Conservation (phyloP, 2,329 filamentous ascomycete species). For the Akanthomyces muscarius region DNA sequence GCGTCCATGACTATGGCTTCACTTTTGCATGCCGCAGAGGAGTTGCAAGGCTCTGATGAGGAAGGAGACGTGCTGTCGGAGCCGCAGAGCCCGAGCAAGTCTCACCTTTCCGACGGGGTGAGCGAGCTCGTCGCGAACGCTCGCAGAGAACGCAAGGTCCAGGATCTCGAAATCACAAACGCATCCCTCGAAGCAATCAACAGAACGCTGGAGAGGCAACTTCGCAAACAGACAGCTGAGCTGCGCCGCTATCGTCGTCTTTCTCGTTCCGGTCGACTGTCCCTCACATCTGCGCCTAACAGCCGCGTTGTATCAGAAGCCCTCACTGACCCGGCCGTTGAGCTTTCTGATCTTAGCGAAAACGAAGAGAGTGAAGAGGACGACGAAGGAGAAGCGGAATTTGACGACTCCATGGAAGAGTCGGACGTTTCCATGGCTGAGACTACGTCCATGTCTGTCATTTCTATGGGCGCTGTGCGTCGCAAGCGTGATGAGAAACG, state of each 20-base stretch:
- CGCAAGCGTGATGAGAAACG: constrained; percentile 75
- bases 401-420: constrained; percentile 51
- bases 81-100: constrained; percentile 56
- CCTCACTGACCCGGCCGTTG: constrained; percentile 40
- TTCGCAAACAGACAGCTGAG: constrained; percentile 87
- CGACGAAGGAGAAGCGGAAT: constrained; percentile 41
- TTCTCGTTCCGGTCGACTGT: constrained; percentile 73
- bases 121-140: constrained; percentile 84
- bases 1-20: constrained; percentile 49
- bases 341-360: constrained; percentile 50
- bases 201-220: constrained; percentile 81
- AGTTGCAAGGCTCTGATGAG: constrained; percentile 36
- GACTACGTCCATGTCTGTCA: constrained; percentile 29
- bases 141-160: constrained; percentile 85
- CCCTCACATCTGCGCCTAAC: constrained; percentile 49
- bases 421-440: constrained; percentile 44
- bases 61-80: constrained; percentile 32
- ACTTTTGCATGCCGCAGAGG: constrained; percentile 53
- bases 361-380: constrained; percentile 40
- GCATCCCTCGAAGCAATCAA: constrained; percentile 95
- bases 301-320: constrained; percentile 42
- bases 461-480: constrained; percentile 46
- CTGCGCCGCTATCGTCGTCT: constrained; percentile 81
- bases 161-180: constrained; percentile 95
- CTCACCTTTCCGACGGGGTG: constrained; percentile 54